Evolutionary conservation across 768 basidiomycete genomes (phyloP), one percentile per base, ranked within the genome.

Genomic region (Leucosporidium scottii): DNA sequence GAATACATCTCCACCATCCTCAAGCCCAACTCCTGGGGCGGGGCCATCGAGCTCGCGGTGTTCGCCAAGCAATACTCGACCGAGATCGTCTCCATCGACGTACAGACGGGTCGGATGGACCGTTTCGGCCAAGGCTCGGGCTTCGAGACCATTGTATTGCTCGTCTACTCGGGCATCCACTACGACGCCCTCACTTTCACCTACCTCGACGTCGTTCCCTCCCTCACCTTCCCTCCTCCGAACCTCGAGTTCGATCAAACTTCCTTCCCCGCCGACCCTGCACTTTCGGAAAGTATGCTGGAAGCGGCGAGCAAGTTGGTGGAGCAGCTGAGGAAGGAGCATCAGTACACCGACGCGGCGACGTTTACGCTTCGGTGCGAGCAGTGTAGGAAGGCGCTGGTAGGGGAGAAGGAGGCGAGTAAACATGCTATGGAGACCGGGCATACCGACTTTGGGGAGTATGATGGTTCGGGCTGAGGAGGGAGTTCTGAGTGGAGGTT

Each of bases 111-210:
- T 0, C 36, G 69, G 0, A 58, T 68, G 21, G 68, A 73, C 56
- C 50, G 62, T 4, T 70, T 66, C 30, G 68, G 69, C 13, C 61
- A 70, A 49, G 66, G 60, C 2, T n/a, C 21, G 0, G 58, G 51
- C 1, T 70, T n/a, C 50, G 53, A 65, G 18, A 75, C 56, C 87
- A 25, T 50, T 23, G 87, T 86, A 65, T 77, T 96, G 20, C 76
- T 97, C n/a, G 82, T 97, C 6, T 98, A 98, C 79, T 91, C 90
- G 0, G 94, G 94, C 4, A 96, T 97, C 56, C 93, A 98, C 77
- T 99, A 99, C 78, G 94, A 99, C 77, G 90, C 90, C 13, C 85
- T 88, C 8, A 87, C 89, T 0, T 80, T 93, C 50, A 85, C 93
- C 21, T 96, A 91, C 0, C 82, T 84, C 78, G 80, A 81, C 13